phyloP scores from a whole-genome alignment of 352 stramenopile species.

The Ophiocytium majus region DNA sequence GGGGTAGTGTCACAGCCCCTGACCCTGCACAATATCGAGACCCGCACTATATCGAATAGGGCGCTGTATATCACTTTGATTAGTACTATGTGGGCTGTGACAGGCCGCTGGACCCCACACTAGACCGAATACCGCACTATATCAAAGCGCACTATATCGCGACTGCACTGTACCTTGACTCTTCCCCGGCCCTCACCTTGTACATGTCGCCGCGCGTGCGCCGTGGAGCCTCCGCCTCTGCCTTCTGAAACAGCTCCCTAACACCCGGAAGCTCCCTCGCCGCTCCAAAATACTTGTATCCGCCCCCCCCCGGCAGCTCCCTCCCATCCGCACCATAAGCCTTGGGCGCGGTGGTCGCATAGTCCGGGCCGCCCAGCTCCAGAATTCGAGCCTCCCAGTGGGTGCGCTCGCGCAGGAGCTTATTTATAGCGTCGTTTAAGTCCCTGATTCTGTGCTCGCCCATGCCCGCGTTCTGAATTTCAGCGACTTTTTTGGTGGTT shows the following conservation, averaged over 20 bases:
- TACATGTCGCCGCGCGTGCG: conserved; percentile 50
- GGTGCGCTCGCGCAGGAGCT: conserved; percentile 85
- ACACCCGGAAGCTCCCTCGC: conserved; percentile 47
- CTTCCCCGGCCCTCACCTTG: too few relatives aligned
- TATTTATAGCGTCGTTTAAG: conserved; percentile 98
- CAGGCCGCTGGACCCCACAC: too few relatives aligned
- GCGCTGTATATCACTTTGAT: too few relatives aligned
- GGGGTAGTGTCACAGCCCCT: too few relatives aligned
- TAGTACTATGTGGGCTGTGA: too few relatives aligned
- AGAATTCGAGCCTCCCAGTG: conserved; percentile 61
- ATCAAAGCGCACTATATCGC: too few relatives aligned
- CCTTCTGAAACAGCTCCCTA: conserved; percentile 51
- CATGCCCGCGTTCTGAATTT: conserved; percentile 93
- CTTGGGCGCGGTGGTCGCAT: conserved; percentile 37
- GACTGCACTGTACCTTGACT: too few relatives aligned
- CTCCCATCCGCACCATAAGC: conserved; percentile 50
- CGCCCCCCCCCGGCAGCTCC: conserved; percentile 46
- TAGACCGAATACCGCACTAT: too few relatives aligned
- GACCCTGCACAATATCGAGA: too few relatives aligned
- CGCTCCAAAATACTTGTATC: conserved; percentile 50
- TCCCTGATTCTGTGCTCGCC: conserved; percentile 93
- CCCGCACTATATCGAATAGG: too few relatives aligned
- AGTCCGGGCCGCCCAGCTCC: conserved; percentile 48
- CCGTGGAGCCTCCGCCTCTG: conserved; percentile 40
- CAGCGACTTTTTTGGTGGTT: conserved; percentile 87